Conservation (phyloP, 192 early-diverging fungal species). For the Coemansia sp. region DNA sequence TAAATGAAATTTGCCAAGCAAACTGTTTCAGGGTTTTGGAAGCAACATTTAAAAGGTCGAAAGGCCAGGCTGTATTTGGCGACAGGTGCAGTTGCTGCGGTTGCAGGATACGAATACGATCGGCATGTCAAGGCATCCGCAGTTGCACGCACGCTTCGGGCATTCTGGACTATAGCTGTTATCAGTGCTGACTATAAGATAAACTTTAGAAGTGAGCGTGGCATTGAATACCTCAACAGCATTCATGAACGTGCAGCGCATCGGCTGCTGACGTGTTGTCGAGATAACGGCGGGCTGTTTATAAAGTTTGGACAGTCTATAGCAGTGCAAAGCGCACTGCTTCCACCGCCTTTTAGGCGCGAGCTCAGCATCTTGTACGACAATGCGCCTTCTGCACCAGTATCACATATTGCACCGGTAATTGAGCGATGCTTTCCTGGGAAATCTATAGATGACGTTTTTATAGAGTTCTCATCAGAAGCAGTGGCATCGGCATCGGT, state of each 20-base stretch:
- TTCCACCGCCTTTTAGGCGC: conserved; percentile 60
- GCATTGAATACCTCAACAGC: conserved; percentile 55
- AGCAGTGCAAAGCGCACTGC: conserved; percentile 63
- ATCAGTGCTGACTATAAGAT: conserved; percentile 71
- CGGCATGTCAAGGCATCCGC: conserved; percentile 40
- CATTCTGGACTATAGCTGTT: conserved; percentile 28
- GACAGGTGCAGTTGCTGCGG: conserved; percentile 1
- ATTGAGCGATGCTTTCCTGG: conserved; percentile 67
- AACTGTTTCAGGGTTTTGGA: not conserved
- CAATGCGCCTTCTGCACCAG: conserved; percentile 74
- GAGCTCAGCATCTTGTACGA: conserved; percentile 73
- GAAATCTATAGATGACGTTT: conserved; percentile 58
- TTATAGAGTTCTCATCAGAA: conserved; percentile 63
- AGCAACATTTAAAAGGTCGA: not conserved
- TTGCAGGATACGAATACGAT: conserved; percentile 41
- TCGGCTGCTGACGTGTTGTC: conserved; percentile 72
- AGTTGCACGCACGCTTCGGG: conserved; percentile 35
- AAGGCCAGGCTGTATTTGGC: conserved; percentile 6
- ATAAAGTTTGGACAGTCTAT: conserved; percentile 86
- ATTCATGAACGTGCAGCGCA: conserved; percentile 74
- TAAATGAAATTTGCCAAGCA: not conserved
- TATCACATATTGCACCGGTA: conserved; percentile 60
- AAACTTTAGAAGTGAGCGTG: conserved; percentile 69
- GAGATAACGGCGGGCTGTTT: conserved; percentile 82
- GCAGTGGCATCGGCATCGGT: conserved; percentile 91